These are phyloP conservation scores for Porcisia deanei DNA, from an alignment of 208 protist genomes.

Conservation along the genomic window DNA sequence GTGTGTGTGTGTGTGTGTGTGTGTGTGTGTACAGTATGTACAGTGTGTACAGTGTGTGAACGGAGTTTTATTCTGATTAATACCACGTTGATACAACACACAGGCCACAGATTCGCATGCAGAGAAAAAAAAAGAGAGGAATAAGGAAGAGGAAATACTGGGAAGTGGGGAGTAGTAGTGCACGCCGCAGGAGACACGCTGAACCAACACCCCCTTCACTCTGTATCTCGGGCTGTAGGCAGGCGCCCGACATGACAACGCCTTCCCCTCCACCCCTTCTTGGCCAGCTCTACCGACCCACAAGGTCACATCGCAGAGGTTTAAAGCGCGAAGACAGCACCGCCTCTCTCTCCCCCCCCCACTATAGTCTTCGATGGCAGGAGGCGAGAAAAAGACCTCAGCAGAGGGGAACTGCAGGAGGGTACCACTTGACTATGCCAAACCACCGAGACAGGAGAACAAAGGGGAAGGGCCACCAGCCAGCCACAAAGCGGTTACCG, in stretches of 20 bases:
- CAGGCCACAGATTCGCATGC: background rate
- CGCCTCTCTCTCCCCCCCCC: background rate
- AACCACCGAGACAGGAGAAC: background rate
- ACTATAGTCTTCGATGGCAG: background rate
- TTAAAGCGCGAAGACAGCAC: background rate
- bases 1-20: background rate
- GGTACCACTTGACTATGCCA: background rate
- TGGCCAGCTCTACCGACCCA: conserved; percentile 1
- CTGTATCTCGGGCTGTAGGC: background rate
- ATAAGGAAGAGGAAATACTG: background rate
- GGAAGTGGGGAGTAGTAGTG: background rate
- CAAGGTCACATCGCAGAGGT: background rate
- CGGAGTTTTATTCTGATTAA: background rate
- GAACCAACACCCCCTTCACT: too few species aligned
- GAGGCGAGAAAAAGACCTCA: background rate
- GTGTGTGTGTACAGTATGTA: background rate
- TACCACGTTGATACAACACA: background rate
- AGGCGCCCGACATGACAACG: background rate
- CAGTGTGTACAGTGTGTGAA: background rate
- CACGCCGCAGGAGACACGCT: background rate
- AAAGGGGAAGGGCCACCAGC: background rate
- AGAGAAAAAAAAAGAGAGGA: conserved; percentile 4
- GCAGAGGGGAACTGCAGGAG: background rate
- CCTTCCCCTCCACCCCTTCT: too few species aligned
- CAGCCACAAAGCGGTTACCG: background rate